Percentiles rank a stretch among this genome's conserved stretches.
These are phyloP conservation scores for Leptomonas pyrrhocoris DNA, from an alignment of 208 protist species.

Conservation along the genomic window DNA sequence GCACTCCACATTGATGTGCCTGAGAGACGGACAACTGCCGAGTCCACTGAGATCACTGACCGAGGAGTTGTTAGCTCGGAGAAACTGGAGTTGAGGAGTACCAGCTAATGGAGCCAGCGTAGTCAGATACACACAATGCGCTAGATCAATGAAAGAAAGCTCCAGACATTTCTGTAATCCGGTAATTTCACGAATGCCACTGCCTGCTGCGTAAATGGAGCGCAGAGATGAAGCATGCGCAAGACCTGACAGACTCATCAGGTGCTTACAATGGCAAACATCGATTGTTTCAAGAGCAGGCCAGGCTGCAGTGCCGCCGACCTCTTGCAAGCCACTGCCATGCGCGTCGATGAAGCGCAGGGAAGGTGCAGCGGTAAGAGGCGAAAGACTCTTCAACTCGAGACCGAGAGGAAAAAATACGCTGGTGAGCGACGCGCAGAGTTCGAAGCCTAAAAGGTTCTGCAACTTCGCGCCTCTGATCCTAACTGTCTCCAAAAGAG, in stretches of 20 bases:
- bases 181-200: background rate
- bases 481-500: background rate
- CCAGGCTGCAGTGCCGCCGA: background rate
- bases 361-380: background rate
- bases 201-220: background rate
- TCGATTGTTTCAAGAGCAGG: background rate
- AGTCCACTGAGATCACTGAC: background rate
- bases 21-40: background rate
- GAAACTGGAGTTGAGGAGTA: background rate
- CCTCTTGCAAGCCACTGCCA: background rate
- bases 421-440: constrained; percentile 6
- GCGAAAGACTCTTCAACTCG: background rate
- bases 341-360: constrained; percentile 1
- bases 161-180: background rate
- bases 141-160: constrained; percentile 1
- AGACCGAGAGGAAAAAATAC: background rate
- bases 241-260: background rate
- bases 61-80: constrained; percentile 1
- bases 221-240: background rate
- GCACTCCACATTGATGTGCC: background rate
- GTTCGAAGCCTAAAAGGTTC: background rate
- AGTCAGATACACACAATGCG: constrained; percentile 14
- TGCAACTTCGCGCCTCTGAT: constrained; percentile 5
- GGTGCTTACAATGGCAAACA: background rate
- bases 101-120: constrained; percentile 4